A percentile compares a stretch with the other conserved stretches of the same genome.
These are phyloP conservation scores for Myotisia sp. DNA, from an alignment of 2,329 filamentous ascomycete genomes.

Conservation along the genomic window DNA sequence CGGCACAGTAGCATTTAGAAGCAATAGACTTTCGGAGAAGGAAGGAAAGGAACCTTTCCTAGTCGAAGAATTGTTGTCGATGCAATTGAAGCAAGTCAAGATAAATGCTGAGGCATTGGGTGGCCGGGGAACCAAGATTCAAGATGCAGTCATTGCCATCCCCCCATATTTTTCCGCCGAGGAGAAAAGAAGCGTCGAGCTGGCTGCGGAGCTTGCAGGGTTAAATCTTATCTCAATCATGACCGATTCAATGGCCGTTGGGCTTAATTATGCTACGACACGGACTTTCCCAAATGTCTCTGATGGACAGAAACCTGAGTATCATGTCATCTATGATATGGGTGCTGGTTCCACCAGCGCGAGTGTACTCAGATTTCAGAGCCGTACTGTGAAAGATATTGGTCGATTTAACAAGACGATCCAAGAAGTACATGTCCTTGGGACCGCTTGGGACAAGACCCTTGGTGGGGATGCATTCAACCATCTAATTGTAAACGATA, in stretches of 20 bases:
- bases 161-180: slow-evolving; percentile 81
- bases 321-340: slow-evolving; percentile 95
- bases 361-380: slow-evolving; percentile 78
- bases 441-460: slow-evolving; percentile 74
- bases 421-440: slow-evolving; percentile 83
- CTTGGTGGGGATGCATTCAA: slow-evolving; percentile 86
- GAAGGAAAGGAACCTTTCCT: slow-evolving; percentile 50
- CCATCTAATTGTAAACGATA: slow-evolving; percentile 73
- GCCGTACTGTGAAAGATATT: slow-evolving; percentile 74
- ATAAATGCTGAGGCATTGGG: slow-evolving; percentile 75
- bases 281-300: slow-evolving; percentile 75
- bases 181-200: slow-evolving; percentile 72
- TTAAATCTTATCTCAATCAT: slow-evolving; percentile 73
- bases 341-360: slow-evolving; percentile 88
- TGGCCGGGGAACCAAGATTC: slow-evolving; percentile 57
- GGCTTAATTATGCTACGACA: slow-evolving; percentile 85
- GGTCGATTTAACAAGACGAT: slow-evolving; percentile 93
- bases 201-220: slow-evolving; percentile 76
- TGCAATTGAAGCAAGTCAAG: slow-evolving; percentile 86
- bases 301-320: slow-evolving; percentile 72
- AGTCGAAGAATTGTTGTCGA: slow-evolving; percentile 86
- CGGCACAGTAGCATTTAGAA: slow-evolving; percentile 69
- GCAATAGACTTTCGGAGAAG: slow-evolving; percentile 50
- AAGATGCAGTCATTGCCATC: slow-evolving; percentile 75
- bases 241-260: slow-evolving; percentile 82